Percentiles rank a stretch among this genome's conserved stretches.
Conservation (phyloP, 2,329 filamentous ascomycete species). For the Xylaria sp. region DNA sequence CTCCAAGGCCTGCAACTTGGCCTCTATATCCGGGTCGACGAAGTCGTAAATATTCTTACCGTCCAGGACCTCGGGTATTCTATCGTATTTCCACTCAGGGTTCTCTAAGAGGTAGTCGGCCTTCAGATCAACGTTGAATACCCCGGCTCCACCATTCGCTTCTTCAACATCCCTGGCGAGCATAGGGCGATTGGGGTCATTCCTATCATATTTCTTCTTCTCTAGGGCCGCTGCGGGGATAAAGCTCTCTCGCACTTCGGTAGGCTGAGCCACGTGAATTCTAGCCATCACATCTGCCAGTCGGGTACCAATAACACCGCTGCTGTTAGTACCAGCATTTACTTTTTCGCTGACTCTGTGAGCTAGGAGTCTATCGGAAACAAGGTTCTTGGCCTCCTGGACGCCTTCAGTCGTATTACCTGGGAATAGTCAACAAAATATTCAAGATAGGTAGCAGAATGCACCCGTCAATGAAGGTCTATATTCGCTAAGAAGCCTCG, state of each 20-base stretch:
- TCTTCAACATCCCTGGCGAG: constrained; percentile 89
- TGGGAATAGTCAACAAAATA: constrained; percentile 22
- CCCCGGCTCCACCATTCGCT: constrained; percentile 93
- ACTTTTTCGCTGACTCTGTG: constrained; percentile 96
- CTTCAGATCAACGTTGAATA: constrained; percentile 93
- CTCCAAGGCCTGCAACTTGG: constrained; percentile 89
- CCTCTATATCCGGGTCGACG: constrained; percentile 95
- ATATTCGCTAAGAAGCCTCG: not conserved
- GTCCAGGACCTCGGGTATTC: constrained; percentile 91
- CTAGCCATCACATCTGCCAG: constrained; percentile 90
- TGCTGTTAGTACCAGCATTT: constrained; percentile 85
- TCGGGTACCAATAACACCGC: constrained; percentile 80
- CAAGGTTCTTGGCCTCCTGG: constrained; percentile 93
- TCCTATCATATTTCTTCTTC: constrained; percentile 89
- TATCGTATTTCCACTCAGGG: constrained; percentile 95
- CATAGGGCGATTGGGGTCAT: constrained; percentile 83
- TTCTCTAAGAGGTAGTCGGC: constrained; percentile 89
- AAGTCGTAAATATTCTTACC: constrained; percentile 99
- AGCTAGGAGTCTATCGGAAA: constrained; percentile 91
- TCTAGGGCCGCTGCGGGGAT: constrained; percentile 87
- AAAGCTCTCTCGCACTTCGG: constrained; percentile 82
- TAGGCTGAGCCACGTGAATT: constrained; percentile 96
- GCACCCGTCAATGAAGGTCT: not conserved
- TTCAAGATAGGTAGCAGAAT: not conserved
- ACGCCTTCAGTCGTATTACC: constrained; percentile 90